Evolutionary conservation across 768 basidiomycete species (phyloP).

Genomic region (Russula earlei): DNA sequence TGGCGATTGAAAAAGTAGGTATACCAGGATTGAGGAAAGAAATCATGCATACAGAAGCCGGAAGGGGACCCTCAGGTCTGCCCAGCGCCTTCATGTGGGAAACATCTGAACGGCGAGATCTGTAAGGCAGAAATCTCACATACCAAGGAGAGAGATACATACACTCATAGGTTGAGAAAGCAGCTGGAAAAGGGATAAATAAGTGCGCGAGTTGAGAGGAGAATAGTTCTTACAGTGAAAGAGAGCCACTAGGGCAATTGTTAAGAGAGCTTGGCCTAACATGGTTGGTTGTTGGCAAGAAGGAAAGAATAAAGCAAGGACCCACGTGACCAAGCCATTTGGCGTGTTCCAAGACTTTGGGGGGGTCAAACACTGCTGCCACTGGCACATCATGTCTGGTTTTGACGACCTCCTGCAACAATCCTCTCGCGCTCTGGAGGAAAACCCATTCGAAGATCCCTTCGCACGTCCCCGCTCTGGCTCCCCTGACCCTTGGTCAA

Average conservation of each 20-base stretch:
- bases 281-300: not conserved
- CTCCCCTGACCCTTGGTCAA: slow-evolving; percentile 25
- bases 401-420: slow-evolving; percentile 25
- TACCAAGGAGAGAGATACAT: slow-evolving; percentile 23
- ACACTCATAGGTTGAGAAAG: slow-evolving; percentile 78
- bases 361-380: too few species aligned
- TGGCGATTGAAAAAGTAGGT: slow-evolving; percentile 23
- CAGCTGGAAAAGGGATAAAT: slow-evolving; percentile 36
- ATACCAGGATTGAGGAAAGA: not conserved
- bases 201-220: not conserved
- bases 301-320: not conserved
- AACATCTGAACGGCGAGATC: slow-evolving; percentile 40
- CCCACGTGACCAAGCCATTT: too few species aligned
- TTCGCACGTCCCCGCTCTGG: slow-evolving; percentile 21
- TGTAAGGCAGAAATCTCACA: not conserved
- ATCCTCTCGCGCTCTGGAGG: slow-evolving; percentile 21
- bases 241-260: slow-evolving; percentile 9
- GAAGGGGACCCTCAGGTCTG: slow-evolving; percentile 55
- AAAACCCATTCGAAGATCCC: slow-evolving; percentile 26
- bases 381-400: slow-evolving; percentile 16
- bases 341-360: too few species aligned
- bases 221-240: slow-evolving; percentile 12
- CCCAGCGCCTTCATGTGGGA: slow-evolving; percentile 71
- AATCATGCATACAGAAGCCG: slow-evolving; percentile 42
- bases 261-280: slow-evolving; percentile 8